These are phyloP conservation scores for Canavalia ensiformis DNA, from an alignment of 306 rosid genomes.

Conservation along the genomic window DNA sequence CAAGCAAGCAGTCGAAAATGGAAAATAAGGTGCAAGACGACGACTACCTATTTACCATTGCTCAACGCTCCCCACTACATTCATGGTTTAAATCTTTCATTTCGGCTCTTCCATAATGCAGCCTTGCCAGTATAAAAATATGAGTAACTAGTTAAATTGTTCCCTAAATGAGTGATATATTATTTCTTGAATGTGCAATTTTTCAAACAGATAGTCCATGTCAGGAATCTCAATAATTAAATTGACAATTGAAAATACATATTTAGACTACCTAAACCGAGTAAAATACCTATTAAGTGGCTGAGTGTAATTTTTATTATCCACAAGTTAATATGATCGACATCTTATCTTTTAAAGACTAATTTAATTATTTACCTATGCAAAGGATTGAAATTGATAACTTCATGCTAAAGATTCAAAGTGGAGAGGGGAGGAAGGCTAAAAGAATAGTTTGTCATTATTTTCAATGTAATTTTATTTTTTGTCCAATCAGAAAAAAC, in stretches of 20 bases:
- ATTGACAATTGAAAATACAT: too few species aligned
- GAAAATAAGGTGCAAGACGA: conserved; percentile 28
- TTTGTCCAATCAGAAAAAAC: too few species aligned
- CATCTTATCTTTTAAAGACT: not conserved
- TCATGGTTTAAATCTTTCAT: conserved; percentile 3
- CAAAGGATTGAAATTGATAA: too few species aligned
- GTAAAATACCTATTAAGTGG: not conserved
- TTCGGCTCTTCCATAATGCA: not conserved
- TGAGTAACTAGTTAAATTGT: not conserved
- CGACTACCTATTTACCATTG: not conserved
- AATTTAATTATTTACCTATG: conserved; percentile 44
- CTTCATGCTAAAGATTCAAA: too few species aligned
- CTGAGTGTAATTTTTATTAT: too few species aligned
- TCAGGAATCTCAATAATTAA: not conserved
- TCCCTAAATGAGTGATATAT: not conserved
- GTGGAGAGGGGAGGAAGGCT: too few species aligned
- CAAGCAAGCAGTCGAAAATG: conserved; percentile 18
- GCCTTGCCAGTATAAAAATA: not conserved
- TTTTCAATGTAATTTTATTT: too few species aligned
- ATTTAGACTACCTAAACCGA: not conserved
- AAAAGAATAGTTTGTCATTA: too few species aligned
- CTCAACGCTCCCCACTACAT: conserved; percentile 41
- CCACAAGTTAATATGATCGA: too few species aligned
- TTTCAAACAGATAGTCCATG: not conserved
- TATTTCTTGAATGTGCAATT: not conserved